These are phyloP conservation scores for Ophiostoma montium DNA, from an alignment of 2,329 filamentous ascomycete species.

Conservation along the genomic window DNA sequence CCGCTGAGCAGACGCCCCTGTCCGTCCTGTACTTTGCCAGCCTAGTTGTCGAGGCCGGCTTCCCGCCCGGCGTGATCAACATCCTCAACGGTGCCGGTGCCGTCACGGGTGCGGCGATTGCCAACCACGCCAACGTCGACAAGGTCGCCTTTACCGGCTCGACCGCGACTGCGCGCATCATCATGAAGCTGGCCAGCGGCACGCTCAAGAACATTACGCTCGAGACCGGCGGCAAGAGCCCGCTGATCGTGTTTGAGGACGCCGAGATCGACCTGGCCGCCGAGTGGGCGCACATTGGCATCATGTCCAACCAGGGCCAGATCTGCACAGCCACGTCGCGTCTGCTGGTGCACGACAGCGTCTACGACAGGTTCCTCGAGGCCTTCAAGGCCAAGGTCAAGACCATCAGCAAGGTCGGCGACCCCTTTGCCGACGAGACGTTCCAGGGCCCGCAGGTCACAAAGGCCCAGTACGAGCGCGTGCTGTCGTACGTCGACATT, in stretches of 20 bases:
- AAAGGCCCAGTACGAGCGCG: conserved; percentile 45
- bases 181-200: conserved; percentile 51
- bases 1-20: conserved; percentile 50
- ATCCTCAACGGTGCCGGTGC: conserved; percentile 54
- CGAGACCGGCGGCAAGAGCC: conserved; percentile 46
- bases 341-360: conserved; percentile 49
- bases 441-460: conserved; percentile 45
- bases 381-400: conserved; percentile 30
- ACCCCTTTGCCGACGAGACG: conserved; percentile 43
- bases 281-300: conserved; percentile 27
- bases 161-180: conserved; percentile 49
- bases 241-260: conserved; percentile 44
- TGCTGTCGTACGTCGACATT: conserved; percentile 45
- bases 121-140: conserved; percentile 48
- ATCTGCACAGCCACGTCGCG: conserved; percentile 62
- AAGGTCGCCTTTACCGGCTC: conserved; percentile 66
- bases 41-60: conserved; percentile 55
- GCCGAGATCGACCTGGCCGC: conserved; percentile 48
- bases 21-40: conserved; percentile 46
- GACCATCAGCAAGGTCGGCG: conserved; percentile 36
- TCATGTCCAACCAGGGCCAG: conserved; percentile 61
- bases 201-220: conserved; percentile 47
- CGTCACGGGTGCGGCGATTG: conserved; percentile 51
- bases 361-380: conserved; percentile 47
- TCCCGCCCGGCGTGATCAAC: conserved; percentile 61